Evolutionary conservation across 192 early-diverging fungal species (phyloP).

Genomic region (Entophlyctis luteolus): DNA sequence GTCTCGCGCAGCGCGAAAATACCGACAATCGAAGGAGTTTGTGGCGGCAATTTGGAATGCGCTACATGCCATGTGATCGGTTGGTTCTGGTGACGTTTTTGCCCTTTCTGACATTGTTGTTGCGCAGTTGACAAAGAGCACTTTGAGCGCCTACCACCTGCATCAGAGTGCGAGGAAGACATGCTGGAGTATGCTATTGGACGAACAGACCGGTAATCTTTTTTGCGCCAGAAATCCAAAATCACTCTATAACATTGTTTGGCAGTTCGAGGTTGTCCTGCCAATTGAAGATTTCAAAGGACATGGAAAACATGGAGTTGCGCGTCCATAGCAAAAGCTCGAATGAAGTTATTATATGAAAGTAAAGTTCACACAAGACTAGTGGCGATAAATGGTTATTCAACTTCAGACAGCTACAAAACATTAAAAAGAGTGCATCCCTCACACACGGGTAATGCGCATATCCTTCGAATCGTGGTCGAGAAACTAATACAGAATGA

Average conservation of each 20-base stretch:
- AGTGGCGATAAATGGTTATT: background rate
- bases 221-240: background rate
- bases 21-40: conserved; percentile 48
- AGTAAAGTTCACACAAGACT: no score
- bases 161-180: conserved; percentile 55
- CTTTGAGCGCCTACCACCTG: conserved; percentile 32
- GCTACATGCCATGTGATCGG: conserved; percentile 60
- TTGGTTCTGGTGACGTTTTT: background rate
- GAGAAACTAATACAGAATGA: background rate
- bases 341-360: background rate
- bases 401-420: background rate
- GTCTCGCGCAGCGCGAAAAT: conserved; percentile 45
- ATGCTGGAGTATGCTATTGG: conserved; percentile 54
- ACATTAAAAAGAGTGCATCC: background rate
- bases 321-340: background rate
- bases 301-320: conserved; percentile 16
- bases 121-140: conserved; percentile 36
- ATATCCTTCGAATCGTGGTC: background rate
- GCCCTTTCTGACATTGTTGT: background rate
- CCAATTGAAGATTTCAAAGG: conserved; percentile 17
- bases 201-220: conserved; percentile 15
- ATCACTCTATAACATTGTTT: background rate
- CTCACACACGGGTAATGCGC: background rate
- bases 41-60: conserved; percentile 59
- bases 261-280: conserved; percentile 23